These are phyloP conservation scores for Boeremia lycopersici DNA, from an alignment of 2,329 filamentous ascomycete species.

Conservation along the genomic window DNA sequence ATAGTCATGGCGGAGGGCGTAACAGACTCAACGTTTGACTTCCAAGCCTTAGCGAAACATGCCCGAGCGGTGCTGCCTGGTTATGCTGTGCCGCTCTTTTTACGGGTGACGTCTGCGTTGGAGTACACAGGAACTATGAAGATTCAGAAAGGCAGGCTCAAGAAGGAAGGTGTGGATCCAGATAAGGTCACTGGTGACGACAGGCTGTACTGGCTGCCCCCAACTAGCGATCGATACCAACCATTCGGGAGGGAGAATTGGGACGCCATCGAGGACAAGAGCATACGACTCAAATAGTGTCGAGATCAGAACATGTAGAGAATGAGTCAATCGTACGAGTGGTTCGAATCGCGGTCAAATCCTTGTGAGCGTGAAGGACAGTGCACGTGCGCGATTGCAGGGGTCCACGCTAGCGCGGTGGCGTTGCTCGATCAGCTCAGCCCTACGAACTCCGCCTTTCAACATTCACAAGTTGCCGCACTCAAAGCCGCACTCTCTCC, in stretches of 20 bases:
- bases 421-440: conserved; percentile 8
- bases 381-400: background rate
- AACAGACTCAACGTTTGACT: conserved; percentile 40
- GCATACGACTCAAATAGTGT: conserved; percentile 29
- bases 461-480: background rate
- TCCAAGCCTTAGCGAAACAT: conserved; percentile 47
- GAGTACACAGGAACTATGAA: conserved; percentile 56
- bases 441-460: conserved; percentile 8
- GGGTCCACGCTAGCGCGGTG: conserved; percentile 3
- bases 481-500: background rate
- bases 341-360: too few species aligned
- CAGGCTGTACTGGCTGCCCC: conserved; percentile 51
- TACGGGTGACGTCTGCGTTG: conserved; percentile 48
- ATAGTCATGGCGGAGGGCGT: conserved; percentile 46
- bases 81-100: conserved; percentile 55
- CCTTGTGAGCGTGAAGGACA: background rate
- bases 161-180: conserved; percentile 52
- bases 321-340: background rate
- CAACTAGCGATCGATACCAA: conserved; percentile 41
- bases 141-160: conserved; percentile 52
- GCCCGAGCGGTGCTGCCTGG: conserved; percentile 48
- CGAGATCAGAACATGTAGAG: background rate
- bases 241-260: conserved; percentile 49
- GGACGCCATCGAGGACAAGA: conserved; percentile 39
- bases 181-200: conserved; percentile 48